Conservation (phyloP, 202 grass and related monocot species). For the Schoenoplectus tabernaemontani region DNA sequence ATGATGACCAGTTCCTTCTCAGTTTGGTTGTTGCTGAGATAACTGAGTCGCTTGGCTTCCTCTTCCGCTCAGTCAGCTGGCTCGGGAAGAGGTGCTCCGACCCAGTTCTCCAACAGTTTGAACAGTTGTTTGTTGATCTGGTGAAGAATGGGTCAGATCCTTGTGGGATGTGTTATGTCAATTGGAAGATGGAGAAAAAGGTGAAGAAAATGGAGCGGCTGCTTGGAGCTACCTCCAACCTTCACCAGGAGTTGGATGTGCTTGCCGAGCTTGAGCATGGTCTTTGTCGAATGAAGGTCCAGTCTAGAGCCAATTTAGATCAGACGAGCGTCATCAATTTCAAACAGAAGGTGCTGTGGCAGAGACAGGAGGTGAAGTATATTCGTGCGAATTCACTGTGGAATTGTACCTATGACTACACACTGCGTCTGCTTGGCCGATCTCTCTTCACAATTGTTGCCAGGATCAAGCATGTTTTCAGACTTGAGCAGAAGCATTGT, state of each 20-base stretch:
- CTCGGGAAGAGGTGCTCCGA: slow-evolving; percentile 41
- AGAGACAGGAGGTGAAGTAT: slow-evolving; percentile 60
- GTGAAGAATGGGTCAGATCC: slow-evolving; percentile 30
- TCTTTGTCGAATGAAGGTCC: slow-evolving; percentile 5
- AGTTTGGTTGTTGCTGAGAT: slow-evolving; percentile 44
- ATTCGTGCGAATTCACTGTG: slow-evolving; percentile 57
- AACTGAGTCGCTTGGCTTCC: slow-evolving; percentile 16
- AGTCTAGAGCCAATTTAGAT: neutral
- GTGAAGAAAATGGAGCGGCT: slow-evolving; percentile 72
- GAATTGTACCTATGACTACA: slow-evolving; percentile 50
- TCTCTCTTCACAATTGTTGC: slow-evolving; percentile 67
- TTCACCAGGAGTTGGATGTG: slow-evolving; percentile 63
- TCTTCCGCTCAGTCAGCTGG: slow-evolving; percentile 23
- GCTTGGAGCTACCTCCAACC: slow-evolving; percentile 29
- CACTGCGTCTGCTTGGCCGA: slow-evolving; percentile 50
- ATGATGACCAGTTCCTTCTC: slow-evolving; percentile 46
- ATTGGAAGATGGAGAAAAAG: slow-evolving; percentile 72
- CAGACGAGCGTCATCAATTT: slow-evolving; percentile 9
- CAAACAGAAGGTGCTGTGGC: slow-evolving; percentile 40
- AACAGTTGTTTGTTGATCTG: slow-evolving; percentile 35
- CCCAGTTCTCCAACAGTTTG: slow-evolving; percentile 51
- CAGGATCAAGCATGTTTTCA: slow-evolving; percentile 44
- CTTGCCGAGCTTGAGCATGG: slow-evolving; percentile 61
- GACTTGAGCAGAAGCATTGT: slow-evolving; percentile 2
- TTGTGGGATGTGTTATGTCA: slow-evolving; percentile 39